These are phyloP conservation scores for Pythium insidiosum DNA, from an alignment of 352 stramenopile species.

Conservation along the genomic window DNA sequence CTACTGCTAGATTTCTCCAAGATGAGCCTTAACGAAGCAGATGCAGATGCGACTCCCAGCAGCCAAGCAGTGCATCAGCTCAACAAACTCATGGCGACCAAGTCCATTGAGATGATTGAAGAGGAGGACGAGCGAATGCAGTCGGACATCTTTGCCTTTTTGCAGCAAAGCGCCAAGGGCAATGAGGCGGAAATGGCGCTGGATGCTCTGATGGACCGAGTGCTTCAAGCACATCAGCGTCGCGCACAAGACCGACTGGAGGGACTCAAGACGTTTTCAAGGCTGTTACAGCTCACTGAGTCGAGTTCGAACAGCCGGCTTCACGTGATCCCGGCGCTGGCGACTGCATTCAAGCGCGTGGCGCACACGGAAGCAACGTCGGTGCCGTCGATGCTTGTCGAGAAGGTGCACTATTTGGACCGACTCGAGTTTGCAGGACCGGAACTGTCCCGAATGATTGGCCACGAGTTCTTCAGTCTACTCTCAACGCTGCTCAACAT, in stretches of 20 bases:
- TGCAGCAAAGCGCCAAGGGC: too few relatives aligned
- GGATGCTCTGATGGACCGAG: too few relatives aligned
- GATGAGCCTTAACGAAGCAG: conserved; percentile 2
- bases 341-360: conserved; percentile 61
- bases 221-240: conserved; percentile 38
- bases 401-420: conserved; percentile 75
- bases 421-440: conserved; percentile 63
- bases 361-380: background rate
- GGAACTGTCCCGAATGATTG: conserved; percentile 30
- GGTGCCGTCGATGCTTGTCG: conserved; percentile 6
- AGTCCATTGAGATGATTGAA: conserved; percentile 67
- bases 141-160: conserved; percentile 72
- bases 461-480: conserved; percentile 60
- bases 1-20: too few relatives aligned
- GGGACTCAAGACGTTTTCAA: conserved; percentile 60
- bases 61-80: conserved; percentile 49
- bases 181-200: too few relatives aligned
- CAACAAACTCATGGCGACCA: conserved; percentile 61
- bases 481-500: conserved; percentile 42
- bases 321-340: conserved; percentile 69
- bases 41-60: too few relatives aligned
- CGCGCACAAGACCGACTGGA: conserved; percentile 39
- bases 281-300: conserved; percentile 36
- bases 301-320: conserved; percentile 54
- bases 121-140: conserved; percentile 83